Evolutionary conservation across 805 yeast genomes (phyloP).

Genomic region (Millerago galiae): DNA sequence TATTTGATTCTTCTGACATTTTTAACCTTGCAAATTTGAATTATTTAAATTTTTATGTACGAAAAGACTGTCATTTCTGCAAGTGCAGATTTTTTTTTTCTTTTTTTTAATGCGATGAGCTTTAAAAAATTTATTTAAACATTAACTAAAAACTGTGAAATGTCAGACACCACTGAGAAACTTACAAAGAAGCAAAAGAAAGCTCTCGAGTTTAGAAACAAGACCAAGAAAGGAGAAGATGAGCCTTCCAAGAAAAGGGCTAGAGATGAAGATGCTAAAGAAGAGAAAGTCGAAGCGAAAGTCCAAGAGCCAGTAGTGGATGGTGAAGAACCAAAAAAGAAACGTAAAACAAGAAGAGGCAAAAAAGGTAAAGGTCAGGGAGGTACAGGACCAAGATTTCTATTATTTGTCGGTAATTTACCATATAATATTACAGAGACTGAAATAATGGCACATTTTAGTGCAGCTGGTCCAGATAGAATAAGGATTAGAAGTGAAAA

Average conservation of each 20-base stretch:
- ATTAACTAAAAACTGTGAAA: not conserved
- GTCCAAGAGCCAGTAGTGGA: not conserved
- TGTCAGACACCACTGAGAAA: conserved; percentile 28
- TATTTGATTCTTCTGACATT: too few species aligned
- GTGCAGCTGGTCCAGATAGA: conserved; percentile 62
- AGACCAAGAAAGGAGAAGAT: conserved; percentile 19
- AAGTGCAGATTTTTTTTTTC: not conserved
- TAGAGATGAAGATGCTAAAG: conserved; percentile 10
- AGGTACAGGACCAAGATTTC: conserved; percentile 53
- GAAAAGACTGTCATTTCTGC: not conserved
- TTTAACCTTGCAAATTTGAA: too few species aligned
- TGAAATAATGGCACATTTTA: conserved; percentile 66
- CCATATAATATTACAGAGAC: conserved; percentile 64
- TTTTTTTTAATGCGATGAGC: not conserved
- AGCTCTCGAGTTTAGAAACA: conserved; percentile 50
- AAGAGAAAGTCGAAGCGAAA: conserved; percentile 15
- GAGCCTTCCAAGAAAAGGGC: conserved; percentile 19
- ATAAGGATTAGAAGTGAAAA: conserved; percentile 77
- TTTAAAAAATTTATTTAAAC: not conserved
- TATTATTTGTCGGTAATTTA: conserved; percentile 85
- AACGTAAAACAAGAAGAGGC: conserved; percentile 72
- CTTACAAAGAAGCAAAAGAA: conserved; percentile 62
- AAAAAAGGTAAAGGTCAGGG: conserved; percentile 51
- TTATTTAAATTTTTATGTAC: too few species aligned
- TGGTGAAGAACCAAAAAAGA: conserved; percentile 41